These are phyloP conservation scores for Echinosphaeria canescens DNA, from an alignment of 2,329 filamentous ascomycete genomes.

Conservation along the genomic window DNA sequence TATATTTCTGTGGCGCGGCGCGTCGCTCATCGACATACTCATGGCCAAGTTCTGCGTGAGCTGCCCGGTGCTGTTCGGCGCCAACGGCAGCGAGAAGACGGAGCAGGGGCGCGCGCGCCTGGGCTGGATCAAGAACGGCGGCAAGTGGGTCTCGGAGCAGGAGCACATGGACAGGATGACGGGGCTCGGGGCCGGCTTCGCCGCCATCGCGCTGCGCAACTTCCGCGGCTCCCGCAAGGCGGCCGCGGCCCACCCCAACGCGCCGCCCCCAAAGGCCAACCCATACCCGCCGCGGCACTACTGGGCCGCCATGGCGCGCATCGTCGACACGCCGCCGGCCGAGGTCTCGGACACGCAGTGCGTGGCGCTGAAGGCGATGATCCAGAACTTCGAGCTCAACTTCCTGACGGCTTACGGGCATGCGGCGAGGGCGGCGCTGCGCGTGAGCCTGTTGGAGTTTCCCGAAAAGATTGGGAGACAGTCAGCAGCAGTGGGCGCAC, in stretches of 20 bases:
- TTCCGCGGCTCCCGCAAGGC: constrained; percentile 44
- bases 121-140: constrained; percentile 43
- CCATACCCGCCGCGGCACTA: constrained; percentile 63
- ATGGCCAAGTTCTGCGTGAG: constrained; percentile 63
- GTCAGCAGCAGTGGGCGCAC: constrained; percentile 24
- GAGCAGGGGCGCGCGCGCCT: constrained; percentile 42
- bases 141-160: constrained; percentile 42
- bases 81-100: constrained; percentile 55
- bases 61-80: constrained; percentile 74
- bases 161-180: constrained; percentile 67
- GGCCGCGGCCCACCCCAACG: constrained; percentile 25
- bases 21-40: constrained; percentile 51
- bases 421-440: constrained; percentile 48
- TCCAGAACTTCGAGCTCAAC: constrained; percentile 49
- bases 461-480: constrained; percentile 29
- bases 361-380: constrained; percentile 47
- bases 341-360: constrained; percentile 56
- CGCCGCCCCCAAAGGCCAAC: constrained; percentile 50
- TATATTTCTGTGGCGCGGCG: constrained; percentile 39
- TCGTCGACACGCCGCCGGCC: constrained; percentile 50
- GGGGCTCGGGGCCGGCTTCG: constrained; percentile 67
- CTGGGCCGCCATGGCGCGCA: constrained; percentile 57
- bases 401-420: constrained; percentile 69
- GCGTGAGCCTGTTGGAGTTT: constrained; percentile 52
- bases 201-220: constrained; percentile 62